These are phyloP conservation scores for Trichosporon asahii DNA, from an alignment of 1,284 basidiomycete species.

Conservation along the genomic window DNA sequence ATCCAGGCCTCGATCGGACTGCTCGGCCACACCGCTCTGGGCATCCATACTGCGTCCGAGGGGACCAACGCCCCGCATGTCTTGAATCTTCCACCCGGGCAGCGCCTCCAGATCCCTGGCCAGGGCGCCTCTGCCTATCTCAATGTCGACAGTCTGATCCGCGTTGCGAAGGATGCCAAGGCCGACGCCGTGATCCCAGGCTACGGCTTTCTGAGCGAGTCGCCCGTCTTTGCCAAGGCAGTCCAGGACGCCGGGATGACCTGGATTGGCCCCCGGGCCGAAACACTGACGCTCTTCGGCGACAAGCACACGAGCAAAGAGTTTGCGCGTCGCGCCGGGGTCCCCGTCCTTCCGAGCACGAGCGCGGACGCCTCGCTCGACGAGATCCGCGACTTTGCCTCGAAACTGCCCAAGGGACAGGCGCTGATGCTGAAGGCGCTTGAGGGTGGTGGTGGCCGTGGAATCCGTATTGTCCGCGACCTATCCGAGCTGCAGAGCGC, in stretches of 20 bases:
- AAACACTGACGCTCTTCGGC: slow-evolving; percentile 61
- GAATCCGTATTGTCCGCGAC: slow-evolving; percentile 61
- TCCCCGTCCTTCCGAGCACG: slow-evolving; percentile 38
- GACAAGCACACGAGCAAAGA: slow-evolving; percentile 65
- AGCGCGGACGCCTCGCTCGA: slow-evolving; percentile 16
- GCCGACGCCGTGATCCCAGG: slow-evolving; percentile 51
- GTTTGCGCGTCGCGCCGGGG: slow-evolving; percentile 85
- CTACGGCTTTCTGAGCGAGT: slow-evolving; percentile 86
- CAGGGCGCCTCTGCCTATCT: slow-evolving; percentile 22
- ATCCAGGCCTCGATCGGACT: slow-evolving; percentile 20
- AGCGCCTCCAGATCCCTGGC: slow-evolving; percentile 21
- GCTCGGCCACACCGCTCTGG: slow-evolving; percentile 20
- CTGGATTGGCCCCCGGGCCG: slow-evolving; percentile 62
- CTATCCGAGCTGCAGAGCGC: slow-evolving; percentile 59
- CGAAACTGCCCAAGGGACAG: slow-evolving; percentile 31
- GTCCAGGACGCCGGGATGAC: slow-evolving; percentile 58
- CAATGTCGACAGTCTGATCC: slow-evolving; percentile 16
- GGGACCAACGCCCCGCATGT: slow-evolving; percentile 20
- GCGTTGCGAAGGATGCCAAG: slow-evolving; percentile 14
- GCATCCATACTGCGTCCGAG: slow-evolving; percentile 20
- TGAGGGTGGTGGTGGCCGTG: slow-evolving; percentile 70
- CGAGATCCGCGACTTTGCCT: slow-evolving; percentile 22
- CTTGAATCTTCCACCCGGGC: slow-evolving; percentile 5
- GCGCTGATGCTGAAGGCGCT: slow-evolving; percentile 64
- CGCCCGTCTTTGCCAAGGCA: slow-evolving; percentile 57